phyloP scores from a whole-genome alignment of 257 asterid genomes.

The Solanum lycopersicoides region DNA sequence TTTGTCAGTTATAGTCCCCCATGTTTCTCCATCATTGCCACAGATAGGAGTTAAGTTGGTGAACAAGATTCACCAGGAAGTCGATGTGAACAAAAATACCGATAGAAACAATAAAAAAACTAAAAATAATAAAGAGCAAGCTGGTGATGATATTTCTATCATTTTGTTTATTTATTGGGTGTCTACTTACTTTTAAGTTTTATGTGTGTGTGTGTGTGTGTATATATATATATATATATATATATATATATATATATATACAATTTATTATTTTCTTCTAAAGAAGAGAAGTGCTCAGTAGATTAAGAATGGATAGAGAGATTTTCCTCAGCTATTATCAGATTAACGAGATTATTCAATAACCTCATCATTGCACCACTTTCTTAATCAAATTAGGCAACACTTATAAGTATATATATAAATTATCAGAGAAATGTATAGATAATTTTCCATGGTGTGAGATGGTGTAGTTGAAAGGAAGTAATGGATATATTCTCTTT shows the following conservation, averaged over 20 bases:
- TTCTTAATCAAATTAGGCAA: not conserved
- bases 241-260: no score
- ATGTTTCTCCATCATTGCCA: not conserved
- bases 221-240: no score
- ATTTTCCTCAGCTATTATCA: not conserved
- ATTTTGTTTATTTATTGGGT: not conserved
- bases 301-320: constrained; percentile 12
- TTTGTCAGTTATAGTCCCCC: not conserved
- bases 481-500: not conserved
- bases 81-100: not conserved
- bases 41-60: not conserved
- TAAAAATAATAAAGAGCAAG: not conserved
- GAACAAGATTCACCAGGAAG: not conserved
- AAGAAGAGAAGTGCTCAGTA: constrained; percentile 15
- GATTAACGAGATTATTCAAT: not conserved
- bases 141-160: not conserved
- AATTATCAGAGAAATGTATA: not conserved
- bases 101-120: not conserved
- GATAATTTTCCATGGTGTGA: not conserved
- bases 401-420: not conserved
- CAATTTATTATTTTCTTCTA: not conserved
- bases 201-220: no score
- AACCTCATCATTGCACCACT: not conserved
- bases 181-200: not conserved
- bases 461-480: not conserved